These are phyloP conservation scores for Thielaviopsis populi DNA, from an alignment of 2,329 filamentous ascomycete species.

Conservation along the genomic window DNA sequence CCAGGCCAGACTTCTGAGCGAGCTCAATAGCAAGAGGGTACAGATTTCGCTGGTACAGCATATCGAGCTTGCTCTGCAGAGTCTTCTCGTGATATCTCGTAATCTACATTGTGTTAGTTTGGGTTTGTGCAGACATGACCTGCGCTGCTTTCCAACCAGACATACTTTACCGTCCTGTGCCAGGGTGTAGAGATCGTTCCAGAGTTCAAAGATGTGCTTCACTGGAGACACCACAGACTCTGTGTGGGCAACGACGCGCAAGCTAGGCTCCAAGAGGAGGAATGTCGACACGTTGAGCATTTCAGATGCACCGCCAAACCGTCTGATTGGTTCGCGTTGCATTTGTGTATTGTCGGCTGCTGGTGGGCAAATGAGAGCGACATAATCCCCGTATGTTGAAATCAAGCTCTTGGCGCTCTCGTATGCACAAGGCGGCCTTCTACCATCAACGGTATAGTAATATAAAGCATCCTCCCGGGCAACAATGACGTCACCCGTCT, in stretches of 20 bases:
- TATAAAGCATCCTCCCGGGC: conserved; percentile 91
- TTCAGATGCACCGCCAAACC: conserved; percentile 61
- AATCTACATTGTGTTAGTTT: conserved; percentile 35
- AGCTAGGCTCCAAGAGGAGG: conserved; percentile 76
- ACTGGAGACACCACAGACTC: conserved; percentile 72
- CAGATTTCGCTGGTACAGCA: conserved; percentile 85
- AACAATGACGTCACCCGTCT: conserved; percentile 75
- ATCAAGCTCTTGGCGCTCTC: conserved; percentile 80
- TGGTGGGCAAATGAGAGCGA: conserved; percentile 71
- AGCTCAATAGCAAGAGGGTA: conserved; percentile 85
- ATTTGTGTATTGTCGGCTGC: conserved; percentile 19
- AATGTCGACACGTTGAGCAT: conserved; percentile 80
- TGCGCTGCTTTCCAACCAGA: background rate
- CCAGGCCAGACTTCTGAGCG: conserved; percentile 75
- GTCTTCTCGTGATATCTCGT: conserved; percentile 82
- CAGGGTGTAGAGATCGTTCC: conserved; percentile 84
- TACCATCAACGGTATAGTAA: conserved; percentile 72
- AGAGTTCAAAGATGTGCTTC: conserved; percentile 66
- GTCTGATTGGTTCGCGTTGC: conserved; percentile 26
- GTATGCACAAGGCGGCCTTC: conserved; percentile 78
- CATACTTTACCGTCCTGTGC: conserved; percentile 79
- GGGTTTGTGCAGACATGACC: background rate
- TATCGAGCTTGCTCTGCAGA: conserved; percentile 78
- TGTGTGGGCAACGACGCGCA: conserved; percentile 79
- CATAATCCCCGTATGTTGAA: conserved; percentile 66